Evolutionary conservation across 2,329 filamentous ascomycete genomes (phyloP).

Genomic region (Volutella citrinella): DNA sequence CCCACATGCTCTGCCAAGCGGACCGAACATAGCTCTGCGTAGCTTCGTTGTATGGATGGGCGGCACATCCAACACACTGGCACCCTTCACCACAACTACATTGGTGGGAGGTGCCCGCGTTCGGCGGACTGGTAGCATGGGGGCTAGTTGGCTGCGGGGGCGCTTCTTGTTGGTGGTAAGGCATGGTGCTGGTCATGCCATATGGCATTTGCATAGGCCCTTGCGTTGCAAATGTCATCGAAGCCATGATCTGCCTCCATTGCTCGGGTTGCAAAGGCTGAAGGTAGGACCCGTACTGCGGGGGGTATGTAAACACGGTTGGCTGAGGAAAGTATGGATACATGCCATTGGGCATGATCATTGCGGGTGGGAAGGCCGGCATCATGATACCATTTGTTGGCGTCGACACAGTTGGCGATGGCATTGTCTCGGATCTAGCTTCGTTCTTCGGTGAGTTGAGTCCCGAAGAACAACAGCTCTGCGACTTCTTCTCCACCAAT

Average conservation of each 20-base stretch:
- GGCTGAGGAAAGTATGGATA: constrained; percentile 41
- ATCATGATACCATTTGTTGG: constrained; percentile 30
- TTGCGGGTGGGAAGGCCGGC: constrained; percentile 33
- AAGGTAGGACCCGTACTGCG: constrained; percentile 52
- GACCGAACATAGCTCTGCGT: constrained; percentile 53
- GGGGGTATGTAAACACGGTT: constrained; percentile 50
- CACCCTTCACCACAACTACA: constrained; percentile 66
- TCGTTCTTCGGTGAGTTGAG: constrained; percentile 19
- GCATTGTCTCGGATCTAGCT: constrained; percentile 14
- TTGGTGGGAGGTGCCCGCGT: constrained; percentile 37
- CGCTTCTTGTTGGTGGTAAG: constrained; percentile 18
- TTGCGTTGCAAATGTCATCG: constrained; percentile 36
- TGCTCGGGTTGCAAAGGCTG: constrained; percentile 54
- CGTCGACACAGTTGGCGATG: constrained; percentile 18
- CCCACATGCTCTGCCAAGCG: constrained; percentile 41
- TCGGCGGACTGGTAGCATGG: too few relatives aligned
- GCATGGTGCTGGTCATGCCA: constrained; percentile 18
- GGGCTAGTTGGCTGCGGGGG: constrained; percentile 17
- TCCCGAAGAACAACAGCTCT: constrained; percentile 29
- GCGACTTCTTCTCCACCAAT: too few relatives aligned
- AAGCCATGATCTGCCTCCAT: constrained; percentile 47
- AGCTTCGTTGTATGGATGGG: constrained; percentile 65
- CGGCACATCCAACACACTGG: constrained; percentile 65
- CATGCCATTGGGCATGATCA: constrained; percentile 37
- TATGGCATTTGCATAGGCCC: constrained; percentile 26